Percentiles rank a stretch among this genome's conserved stretches.
These are phyloP conservation scores for Magnusiomyces fungicola DNA, from an alignment of 1,139 yeast genomes.

Conservation along the genomic window DNA sequence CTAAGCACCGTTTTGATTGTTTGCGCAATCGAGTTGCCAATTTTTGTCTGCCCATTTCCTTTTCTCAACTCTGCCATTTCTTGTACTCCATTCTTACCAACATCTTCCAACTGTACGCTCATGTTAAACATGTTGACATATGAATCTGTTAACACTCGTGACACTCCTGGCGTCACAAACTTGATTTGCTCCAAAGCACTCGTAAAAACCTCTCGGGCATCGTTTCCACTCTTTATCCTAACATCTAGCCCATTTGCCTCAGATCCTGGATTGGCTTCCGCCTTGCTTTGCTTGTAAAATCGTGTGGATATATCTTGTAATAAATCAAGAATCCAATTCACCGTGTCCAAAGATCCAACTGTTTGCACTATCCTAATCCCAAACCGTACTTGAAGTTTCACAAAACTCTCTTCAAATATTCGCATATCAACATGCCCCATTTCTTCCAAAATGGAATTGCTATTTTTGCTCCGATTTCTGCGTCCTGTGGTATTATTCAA, in stretches of 20 bases:
- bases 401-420: not conserved
- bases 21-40: not conserved
- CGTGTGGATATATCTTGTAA: not conserved
- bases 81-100: not conserved
- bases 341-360: not conserved
- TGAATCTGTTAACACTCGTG: not conserved
- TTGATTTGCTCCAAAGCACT: not conserved
- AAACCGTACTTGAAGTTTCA: not conserved
- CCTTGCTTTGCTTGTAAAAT: not conserved
- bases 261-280: too few relatives aligned
- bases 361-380: not conserved
- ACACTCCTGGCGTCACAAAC: not conserved
- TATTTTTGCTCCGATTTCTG: too few relatives aligned
- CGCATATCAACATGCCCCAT: not conserved
- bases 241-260: too few relatives aligned
- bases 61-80: not conserved
- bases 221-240: not conserved
- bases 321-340: not conserved
- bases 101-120: not conserved
- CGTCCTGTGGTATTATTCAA: too few relatives aligned
- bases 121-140: not conserved
- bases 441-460: too few relatives aligned
- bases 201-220: not conserved
- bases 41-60: not conserved
- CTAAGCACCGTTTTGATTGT: not conserved